Evolutionary conservation across 176 grass and related monocot genomes (phyloP), one percentile per base, ranked within the genome.

Genomic region (Tillandsia leiboldiana): DNA sequence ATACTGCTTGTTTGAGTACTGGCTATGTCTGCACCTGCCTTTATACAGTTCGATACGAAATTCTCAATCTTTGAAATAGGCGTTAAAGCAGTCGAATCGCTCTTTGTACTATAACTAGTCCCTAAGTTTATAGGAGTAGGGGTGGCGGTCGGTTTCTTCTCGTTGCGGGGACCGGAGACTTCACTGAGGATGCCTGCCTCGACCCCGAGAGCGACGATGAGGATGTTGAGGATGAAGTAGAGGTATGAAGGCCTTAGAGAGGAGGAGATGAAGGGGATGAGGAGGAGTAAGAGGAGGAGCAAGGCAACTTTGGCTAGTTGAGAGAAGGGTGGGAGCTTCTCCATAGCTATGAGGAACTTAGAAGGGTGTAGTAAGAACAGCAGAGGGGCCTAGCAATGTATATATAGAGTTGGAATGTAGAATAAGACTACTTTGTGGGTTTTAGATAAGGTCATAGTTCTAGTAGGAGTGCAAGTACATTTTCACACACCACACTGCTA

Each of bases 141-240:
- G 14, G 14, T 14, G 70, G 50, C n/a, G 12, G 58, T 1, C 17
- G 33, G 29, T 70, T 72, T 83, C 52, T 85, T 82, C 24, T 84
- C 78, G 1, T 84, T 84, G 0, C 67, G 75, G 12, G 53, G 73
- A 28, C 71, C 62, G 18, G 85, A 65, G 69, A 79, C 72, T 33
- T 74, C 78, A 2, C 57, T 71, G 48, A 88, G 67, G 52, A 93
- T 64, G 22, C 90, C 90, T 3, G 80, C 83, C 80, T 93, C 74
- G 50, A 88, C 67, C 9, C 86, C 73, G 1, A 93, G 70, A 11
- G 11, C 64, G 56, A 93, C 51, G 49, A 93, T 74, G 53, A 93
- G 82, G 74, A 80, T 68, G 74, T 93, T 93, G 74, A 84, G 81
- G 48, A 93, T 80, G 70, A 93, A 64, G 76, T 93, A 93, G n/a